These are phyloP conservation scores for Aureobasidium melanogenum DNA, from an alignment of 2,329 filamentous ascomycete species.

Conservation along the genomic window DNA sequence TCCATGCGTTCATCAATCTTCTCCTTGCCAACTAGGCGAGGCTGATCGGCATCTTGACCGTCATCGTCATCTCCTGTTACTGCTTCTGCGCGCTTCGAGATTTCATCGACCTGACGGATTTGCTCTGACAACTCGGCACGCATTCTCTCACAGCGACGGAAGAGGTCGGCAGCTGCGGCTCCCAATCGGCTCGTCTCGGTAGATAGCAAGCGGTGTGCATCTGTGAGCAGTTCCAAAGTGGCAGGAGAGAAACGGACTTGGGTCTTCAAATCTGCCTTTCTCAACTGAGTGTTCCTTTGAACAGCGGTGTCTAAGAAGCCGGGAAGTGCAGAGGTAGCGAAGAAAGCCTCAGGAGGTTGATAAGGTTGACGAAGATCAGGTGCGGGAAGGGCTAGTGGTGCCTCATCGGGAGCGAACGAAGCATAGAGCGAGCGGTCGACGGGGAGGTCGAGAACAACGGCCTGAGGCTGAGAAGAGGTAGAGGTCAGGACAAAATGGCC, in stretches of 20 bases:
- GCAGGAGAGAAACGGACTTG: conserved; percentile 62
- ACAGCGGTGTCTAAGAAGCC: conserved; percentile 47
- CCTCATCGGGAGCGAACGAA: conserved; percentile 10
- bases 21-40: conserved; percentile 27
- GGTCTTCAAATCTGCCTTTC: conserved; percentile 55
- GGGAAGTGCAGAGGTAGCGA: conserved; percentile 48
- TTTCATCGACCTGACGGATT: conserved; percentile 55
- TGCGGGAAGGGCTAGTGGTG: conserved; percentile 28
- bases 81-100: conserved; percentile 57
- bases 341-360: conserved; percentile 54
- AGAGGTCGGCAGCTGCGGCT: conserved; percentile 62
- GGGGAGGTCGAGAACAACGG: conserved; percentile 43
- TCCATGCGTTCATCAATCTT: conserved; percentile 52
- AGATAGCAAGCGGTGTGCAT: conserved; percentile 62
- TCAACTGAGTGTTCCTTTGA: conserved; percentile 40
- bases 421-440: conserved; percentile 16
- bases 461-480: conserved; percentile 39
- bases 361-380: conserved; percentile 58
- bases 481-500: conserved; percentile 50
- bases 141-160: conserved; percentile 59
- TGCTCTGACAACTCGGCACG: conserved; percentile 61
- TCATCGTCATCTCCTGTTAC: conserved; percentile 52
- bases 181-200: conserved; percentile 62
- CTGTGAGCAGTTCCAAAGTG: conserved; percentile 62
- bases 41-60: conserved; percentile 21